Conservation (phyloP, 352 stramenopile species). For the Phytophthora pistaciae region DNA sequence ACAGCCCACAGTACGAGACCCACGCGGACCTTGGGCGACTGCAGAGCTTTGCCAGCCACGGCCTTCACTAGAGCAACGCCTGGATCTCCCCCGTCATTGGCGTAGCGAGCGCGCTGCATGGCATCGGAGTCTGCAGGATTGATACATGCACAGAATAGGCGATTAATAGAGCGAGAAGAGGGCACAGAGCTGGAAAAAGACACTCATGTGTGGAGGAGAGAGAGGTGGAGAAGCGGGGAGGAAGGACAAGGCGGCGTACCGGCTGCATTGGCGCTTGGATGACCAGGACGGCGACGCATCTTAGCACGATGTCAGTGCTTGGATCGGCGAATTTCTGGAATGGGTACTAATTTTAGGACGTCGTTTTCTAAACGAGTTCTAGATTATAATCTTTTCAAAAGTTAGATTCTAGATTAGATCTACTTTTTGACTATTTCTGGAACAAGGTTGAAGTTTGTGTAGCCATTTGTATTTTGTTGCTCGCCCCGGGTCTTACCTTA, state of each 20-base stretch:
- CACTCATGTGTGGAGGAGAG: constrained; percentile 7
- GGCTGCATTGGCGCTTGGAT: constrained; percentile 23
- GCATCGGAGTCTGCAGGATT: constrained; percentile 32
- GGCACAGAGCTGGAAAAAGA: constrained; percentile 1
- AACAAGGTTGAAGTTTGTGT: constrained; percentile 5
- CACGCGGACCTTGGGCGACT: constrained; percentile 74
- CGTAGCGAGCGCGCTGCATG: constrained; percentile 36
- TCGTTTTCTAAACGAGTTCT: too few relatives aligned
- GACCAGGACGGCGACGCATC: constrained; percentile 45
- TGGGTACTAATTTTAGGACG: not conserved
- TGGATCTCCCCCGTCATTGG: constrained; percentile 42
- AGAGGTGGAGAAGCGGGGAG: constrained; percentile 1
- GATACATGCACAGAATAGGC: constrained; percentile 5
- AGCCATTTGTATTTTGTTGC: constrained; percentile 15
- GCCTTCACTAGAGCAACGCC: constrained; percentile 63
- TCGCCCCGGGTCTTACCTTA: not conserved
- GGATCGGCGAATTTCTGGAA: constrained; percentile 4
- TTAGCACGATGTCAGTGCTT: constrained; percentile 3
- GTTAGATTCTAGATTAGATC: too few relatives aligned
- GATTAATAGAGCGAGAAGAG: constrained; percentile 20
- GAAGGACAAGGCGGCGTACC: constrained; percentile 17
- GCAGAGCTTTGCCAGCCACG: constrained; percentile 56
- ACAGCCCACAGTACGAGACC: constrained; percentile 73
- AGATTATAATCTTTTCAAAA: too few relatives aligned
- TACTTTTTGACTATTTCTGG: not conserved